These are phyloP conservation scores for Penicillium italicum DNA, from an alignment of 2,329 filamentous ascomycete species.

Conservation along the genomic window DNA sequence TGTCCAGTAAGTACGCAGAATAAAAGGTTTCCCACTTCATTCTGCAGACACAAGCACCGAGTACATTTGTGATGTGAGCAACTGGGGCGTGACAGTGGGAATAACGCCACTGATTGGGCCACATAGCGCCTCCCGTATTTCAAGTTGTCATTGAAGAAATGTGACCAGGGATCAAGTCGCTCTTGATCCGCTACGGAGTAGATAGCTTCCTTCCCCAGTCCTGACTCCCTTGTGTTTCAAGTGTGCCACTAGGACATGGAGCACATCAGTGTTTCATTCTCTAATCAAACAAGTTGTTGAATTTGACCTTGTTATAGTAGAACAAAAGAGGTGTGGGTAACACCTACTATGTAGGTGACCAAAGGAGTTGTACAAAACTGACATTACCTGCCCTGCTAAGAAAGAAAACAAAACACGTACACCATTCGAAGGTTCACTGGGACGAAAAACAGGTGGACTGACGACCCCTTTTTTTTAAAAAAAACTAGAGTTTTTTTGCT, in stretches of 20 bases:
- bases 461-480: neutral
- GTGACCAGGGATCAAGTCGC: neutral
- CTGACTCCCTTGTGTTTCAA: neutral
- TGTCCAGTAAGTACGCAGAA: neutral
- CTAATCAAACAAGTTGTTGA: neutral
- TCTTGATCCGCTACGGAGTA: neutral
- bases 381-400: neutral
- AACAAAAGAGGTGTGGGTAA: neutral
- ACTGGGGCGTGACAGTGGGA: neutral
- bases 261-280: neutral
- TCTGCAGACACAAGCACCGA: neutral
- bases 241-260: neutral
- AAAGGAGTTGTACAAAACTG: too few relatives aligned
- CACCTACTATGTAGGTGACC: neutral
- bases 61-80: neutral
- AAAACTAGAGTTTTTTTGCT: neutral
- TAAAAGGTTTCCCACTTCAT: neutral
- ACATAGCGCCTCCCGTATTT: neutral
- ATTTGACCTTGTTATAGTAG: neutral
- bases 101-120: neutral
- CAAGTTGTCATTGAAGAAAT: conserved; percentile 2
- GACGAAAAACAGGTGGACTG: neutral
- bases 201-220: neutral
- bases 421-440: neutral
- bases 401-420: neutral